phyloP scores from a whole-genome alignment of 2,329 filamentous ascomycete species.

The Kalaharituber pfeilii region DNA sequence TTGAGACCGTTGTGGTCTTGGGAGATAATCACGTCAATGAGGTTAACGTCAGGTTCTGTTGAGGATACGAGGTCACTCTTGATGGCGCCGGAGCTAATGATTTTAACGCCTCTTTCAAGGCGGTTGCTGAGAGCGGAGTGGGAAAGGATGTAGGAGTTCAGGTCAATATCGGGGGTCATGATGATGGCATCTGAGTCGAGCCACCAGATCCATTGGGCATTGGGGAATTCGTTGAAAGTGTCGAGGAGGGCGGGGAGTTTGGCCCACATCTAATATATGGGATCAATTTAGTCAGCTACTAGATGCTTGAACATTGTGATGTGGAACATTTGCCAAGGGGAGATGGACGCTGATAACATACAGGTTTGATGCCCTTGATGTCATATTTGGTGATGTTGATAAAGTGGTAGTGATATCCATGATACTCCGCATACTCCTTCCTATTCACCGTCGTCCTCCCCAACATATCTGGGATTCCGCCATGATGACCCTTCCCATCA shows the following conservation, averaged over 20 bases:
- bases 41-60: constrained; percentile 18
- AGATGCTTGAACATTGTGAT: not conserved
- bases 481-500: constrained; percentile 30
- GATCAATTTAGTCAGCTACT: too few species aligned
- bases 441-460: constrained; percentile 26
- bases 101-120: constrained; percentile 23
- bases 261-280: constrained; percentile 25
- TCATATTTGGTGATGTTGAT: constrained; percentile 29
- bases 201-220: constrained; percentile 30
- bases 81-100: constrained; percentile 21
- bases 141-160: constrained; percentile 25
- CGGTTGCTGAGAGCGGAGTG: constrained; percentile 23
- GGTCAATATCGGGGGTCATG: constrained; percentile 26
- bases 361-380: constrained; percentile 26
- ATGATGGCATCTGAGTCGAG: constrained; percentile 30
- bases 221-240: constrained; percentile 27
- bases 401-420: constrained; percentile 28
- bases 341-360: constrained; percentile 13
- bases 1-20: constrained; percentile 30
- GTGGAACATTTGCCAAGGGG: not conserved
- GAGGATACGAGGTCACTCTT: constrained; percentile 21
- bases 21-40: constrained; percentile 28
- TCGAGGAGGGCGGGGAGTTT: constrained; percentile 30
- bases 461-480: constrained; percentile 27
- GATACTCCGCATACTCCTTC: constrained; percentile 26